Base-by-base conservation (phyloP, 768 basidiomycete species). In the Auriculariales sp. region DNA sequence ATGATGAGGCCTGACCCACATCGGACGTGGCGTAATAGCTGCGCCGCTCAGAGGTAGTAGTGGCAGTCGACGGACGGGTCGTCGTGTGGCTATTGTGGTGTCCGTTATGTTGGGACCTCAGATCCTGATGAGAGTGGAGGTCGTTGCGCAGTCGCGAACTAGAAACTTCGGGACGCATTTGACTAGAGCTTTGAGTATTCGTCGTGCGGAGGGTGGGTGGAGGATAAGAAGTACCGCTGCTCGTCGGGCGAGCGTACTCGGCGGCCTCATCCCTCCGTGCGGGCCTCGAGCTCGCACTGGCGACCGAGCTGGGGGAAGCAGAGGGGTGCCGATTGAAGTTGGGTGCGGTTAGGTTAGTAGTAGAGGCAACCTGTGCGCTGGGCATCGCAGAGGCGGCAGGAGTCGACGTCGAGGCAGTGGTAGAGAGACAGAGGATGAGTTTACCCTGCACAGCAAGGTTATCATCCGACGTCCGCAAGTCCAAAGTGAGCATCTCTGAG, bases 11-110 rank as follows among this genome's bases (percentile, higher is more conserved):
- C n/a, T 92, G 69, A 55, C 90, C 73, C 58, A 88, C 88, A 59
- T 89, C 89, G 6, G 79, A 86, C 28, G 91, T 73, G 54, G 87
- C 75, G 61, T 87, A 82, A 39, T 86, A 80, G 49, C 78, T 81
- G 61, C 91, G 88, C 59, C 88, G 86, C 55, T 85, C 86, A 47
- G 86, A 82, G 46, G 88, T 87, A 7, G 83, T 83, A 62, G 83
- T 84, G 11, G 84, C 90, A 10, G 77, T 66, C 22, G 83, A 87
- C 5, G 94, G 94, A 15, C 95, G 71, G 0, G 95, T 98, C 5
- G 95, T 99, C 11, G 85, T 88, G 50, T 95, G 83, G 7, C 89
- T 90, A 63, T 97, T 98, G 68, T 98, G 95, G 62, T 99, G 95
- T 49, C 98, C 95, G 63, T 98, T 98, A 64, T 99, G 70, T 28